Conservation (phyloP, 148 eudicot species). For the Selenicereus undatus region DNA sequence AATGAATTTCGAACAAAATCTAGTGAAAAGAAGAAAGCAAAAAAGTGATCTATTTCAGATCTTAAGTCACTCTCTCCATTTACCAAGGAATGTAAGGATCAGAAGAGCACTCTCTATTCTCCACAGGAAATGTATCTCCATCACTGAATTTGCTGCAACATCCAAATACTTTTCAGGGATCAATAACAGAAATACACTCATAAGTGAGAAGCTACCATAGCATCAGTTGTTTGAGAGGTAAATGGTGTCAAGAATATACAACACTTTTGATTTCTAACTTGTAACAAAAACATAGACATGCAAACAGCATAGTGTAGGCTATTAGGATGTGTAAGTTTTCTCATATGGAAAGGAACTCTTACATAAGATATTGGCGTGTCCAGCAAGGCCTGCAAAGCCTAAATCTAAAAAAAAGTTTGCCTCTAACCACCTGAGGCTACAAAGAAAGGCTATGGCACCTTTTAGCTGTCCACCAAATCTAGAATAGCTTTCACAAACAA, state of each 20-base stretch:
- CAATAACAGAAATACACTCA: slow-evolving; percentile 10
- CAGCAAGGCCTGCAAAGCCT: background rate
- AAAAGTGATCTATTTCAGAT: background rate
- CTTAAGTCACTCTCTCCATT: slow-evolving; percentile 21
- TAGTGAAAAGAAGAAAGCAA: background rate
- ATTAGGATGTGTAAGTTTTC: background rate
- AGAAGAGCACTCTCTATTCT: slow-evolving; percentile 21
- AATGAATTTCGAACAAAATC: slow-evolving; percentile 1
- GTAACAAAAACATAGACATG: background rate
- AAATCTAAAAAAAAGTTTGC: background rate
- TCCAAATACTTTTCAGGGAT: slow-evolving; percentile 21
- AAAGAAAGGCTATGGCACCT: background rate
- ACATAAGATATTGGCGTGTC: background rate
- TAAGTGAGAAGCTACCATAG: background rate
- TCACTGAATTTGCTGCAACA: slow-evolving; percentile 38
- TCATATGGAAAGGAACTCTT: background rate
- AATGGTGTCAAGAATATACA: background rate
- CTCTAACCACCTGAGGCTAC: background rate
- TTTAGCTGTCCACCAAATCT: background rate
- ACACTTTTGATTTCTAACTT: background rate
- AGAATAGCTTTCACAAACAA: slow-evolving; percentile 2
- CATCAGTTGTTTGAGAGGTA: background rate
- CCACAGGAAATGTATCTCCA: slow-evolving; percentile 33
- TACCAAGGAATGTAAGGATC: slow-evolving; percentile 69
- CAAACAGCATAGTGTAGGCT: background rate